Base-by-base conservation (phyloP, 2,329 filamentous ascomycete species). In the Penicillium rolfsii region DNA sequence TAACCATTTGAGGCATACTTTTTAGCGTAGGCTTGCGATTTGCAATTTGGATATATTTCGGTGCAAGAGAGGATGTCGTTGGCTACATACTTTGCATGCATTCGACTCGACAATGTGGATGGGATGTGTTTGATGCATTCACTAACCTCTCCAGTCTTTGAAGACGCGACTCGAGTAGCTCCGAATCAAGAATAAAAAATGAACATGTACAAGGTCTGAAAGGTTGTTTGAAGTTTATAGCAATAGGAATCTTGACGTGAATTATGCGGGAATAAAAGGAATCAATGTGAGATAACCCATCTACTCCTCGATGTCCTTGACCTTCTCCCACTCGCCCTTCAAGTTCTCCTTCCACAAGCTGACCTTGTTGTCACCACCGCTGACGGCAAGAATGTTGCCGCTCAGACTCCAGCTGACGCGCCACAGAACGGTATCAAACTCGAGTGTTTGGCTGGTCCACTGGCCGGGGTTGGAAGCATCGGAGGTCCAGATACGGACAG, bases 311-410 rank as follows among this genome's bases (percentile, higher is more conserved):
- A 99, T 93, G 61, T 91, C 93, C 86, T 97, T 97, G 67, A 98
- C 91, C 72, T 91, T 91, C 80, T 98, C 93, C 95, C 95, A 99
- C 74, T 96, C 91, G 58, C 95, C 95, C 76, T 90, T 91, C 70
- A 99, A 82, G 76, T 96, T 96, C 85, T 99, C 95, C 85, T 98
- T 99, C 94, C 94, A 99, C 77, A 99, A 79, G 57, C 90, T 96
- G 58, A 99, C 93, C 81, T 96, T 93, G 83, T 99, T 99, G 80
- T 99, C 94, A 28, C 90, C 91, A 41, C 92, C 92, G 74, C 91
- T 95, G 64, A 97, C 92, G 9, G 95, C 95, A 70, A 99, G 83
- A 22, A 98, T 93, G 76, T 99, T 99, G 55, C 95, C 95, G 77
- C 92, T 97, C 74, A 98, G 83, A 71, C 93, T 97, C 95, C 95